Evolutionary conservation across 169 alveolate genomes (phyloP).

Genomic region (Eimeria praecox): DNA sequence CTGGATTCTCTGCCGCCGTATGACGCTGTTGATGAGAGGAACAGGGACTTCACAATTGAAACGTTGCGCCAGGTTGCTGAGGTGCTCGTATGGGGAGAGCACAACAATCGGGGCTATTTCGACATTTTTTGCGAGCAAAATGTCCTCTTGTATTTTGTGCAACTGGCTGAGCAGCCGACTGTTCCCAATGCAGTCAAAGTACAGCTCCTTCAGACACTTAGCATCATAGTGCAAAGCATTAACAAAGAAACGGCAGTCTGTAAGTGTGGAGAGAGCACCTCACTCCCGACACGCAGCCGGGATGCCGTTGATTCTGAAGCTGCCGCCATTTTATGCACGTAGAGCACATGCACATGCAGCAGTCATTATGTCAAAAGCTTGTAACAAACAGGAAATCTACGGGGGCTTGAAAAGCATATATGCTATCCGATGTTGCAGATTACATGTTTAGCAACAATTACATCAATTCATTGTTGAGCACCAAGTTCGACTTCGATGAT

Average conservation of each 20-base stretch:
- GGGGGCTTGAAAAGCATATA: background rate
- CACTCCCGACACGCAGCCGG: background rate
- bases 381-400: background rate
- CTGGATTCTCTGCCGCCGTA: conserved; percentile 75
- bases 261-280: conserved; percentile 7
- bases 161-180: conserved; percentile 54
- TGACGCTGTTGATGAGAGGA: conserved; percentile 72
- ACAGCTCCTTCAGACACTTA: conserved; percentile 80
- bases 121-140: conserved; percentile 82
- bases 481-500: conserved; percentile 73
- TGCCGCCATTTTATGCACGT: background rate
- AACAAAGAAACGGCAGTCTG: conserved; percentile 79
- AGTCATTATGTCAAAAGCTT: background rate
- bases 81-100: conserved; percentile 82
- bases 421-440: conserved; percentile 47
- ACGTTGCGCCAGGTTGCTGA: conserved; percentile 81
- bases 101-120: conserved; percentile 75
- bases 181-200: conserved; percentile 79
- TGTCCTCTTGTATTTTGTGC: conserved; percentile 73
- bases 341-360: background rate
- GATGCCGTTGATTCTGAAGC: background rate
- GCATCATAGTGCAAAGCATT: conserved; percentile 81
- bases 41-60: conserved; percentile 73
- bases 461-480: conserved; percentile 72
- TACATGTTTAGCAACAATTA: conserved; percentile 81